phyloP scores from a whole-genome alignment of 306 rosid genomes.

The Cyclanthera cordifolia region DNA sequence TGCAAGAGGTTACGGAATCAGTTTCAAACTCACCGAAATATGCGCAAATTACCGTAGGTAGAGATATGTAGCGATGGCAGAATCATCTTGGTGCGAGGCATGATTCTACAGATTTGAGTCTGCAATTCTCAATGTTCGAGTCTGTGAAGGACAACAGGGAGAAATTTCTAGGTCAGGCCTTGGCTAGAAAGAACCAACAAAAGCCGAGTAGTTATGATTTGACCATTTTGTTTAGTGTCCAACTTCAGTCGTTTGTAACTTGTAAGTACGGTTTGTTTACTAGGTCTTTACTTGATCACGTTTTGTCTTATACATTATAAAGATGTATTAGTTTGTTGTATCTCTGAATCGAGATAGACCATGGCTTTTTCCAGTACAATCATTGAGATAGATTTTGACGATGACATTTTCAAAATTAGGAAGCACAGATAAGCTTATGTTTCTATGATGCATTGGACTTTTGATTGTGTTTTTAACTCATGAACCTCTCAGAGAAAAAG shows the following conservation, averaged over 20 bases:
- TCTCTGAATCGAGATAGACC: background rate
- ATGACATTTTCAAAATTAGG: background rate
- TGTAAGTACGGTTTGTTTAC: slow-evolving; percentile 7
- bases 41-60: slow-evolving; percentile 19
- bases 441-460: background rate
- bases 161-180: slow-evolving; percentile 65
- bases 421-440: background rate
- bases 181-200: slow-evolving; percentile 47
- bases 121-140: slow-evolving; percentile 61
- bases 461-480: background rate
- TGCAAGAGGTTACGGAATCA: slow-evolving; percentile 24
- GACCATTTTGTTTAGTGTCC: background rate
- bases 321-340: background rate
- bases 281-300: slow-evolving; percentile 3
- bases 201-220: slow-evolving; percentile 22
- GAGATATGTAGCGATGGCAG: too few species aligned
- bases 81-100: too few species aligned
- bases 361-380: background rate
- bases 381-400: background rate
- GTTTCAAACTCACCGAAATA: slow-evolving; percentile 22
- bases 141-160: slow-evolving; percentile 63
- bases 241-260: background rate
- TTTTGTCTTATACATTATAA: background rate
- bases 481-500: background rate
- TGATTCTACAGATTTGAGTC: slow-evolving; percentile 88